A percentile compares a stretch with the other conserved stretches of the same genome.
Conservation (phyloP, 1,284 basidiomycete species). For the Austroboletus rostrupii region DNA sequence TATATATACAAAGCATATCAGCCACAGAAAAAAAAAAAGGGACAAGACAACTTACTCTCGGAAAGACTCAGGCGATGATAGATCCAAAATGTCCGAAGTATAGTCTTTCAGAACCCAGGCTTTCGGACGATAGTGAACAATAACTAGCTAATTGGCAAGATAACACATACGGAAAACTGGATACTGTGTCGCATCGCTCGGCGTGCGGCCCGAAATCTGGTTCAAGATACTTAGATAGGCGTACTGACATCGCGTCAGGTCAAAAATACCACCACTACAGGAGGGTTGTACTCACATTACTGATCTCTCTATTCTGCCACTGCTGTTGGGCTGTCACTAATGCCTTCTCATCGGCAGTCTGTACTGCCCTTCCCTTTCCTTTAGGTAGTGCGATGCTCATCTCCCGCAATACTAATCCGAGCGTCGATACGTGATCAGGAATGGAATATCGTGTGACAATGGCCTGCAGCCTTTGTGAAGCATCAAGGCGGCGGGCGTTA, state of each 20-base stretch:
- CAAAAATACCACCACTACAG: neutral
- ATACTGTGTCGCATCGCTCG: slow-evolving; percentile 92
- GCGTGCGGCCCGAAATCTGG: slow-evolving; percentile 87
- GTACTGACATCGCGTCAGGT: slow-evolving; percentile 51
- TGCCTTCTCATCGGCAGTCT: slow-evolving; percentile 50
- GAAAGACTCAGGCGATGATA: slow-evolving; percentile 63
- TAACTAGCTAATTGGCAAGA: neutral
- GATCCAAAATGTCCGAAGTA: slow-evolving; percentile 68
- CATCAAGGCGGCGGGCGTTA: slow-evolving; percentile 59
- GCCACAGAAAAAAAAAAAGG: slow-evolving; percentile 4
- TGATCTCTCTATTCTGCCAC: slow-evolving; percentile 87
- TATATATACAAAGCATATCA: neutral
- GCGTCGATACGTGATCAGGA: slow-evolving; percentile 19
- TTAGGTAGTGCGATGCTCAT: slow-evolving; percentile 33
- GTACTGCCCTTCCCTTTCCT: slow-evolving; percentile 34
- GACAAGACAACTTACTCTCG: slow-evolving; percentile 58
- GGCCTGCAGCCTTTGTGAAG: slow-evolving; percentile 57
- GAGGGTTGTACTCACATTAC: slow-evolving; percentile 58
- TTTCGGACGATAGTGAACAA: slow-evolving; percentile 24
- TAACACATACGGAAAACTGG: slow-evolving; percentile 80
- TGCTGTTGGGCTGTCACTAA: slow-evolving; percentile 66
- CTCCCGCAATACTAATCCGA: slow-evolving; percentile 24
- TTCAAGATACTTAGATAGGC: slow-evolving; percentile 85
- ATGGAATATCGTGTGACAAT: slow-evolving; percentile 40
- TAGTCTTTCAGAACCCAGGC: slow-evolving; percentile 91